phyloP scores from a whole-genome alignment of 306 rosid species.

The Prunus campanulata region DNA sequence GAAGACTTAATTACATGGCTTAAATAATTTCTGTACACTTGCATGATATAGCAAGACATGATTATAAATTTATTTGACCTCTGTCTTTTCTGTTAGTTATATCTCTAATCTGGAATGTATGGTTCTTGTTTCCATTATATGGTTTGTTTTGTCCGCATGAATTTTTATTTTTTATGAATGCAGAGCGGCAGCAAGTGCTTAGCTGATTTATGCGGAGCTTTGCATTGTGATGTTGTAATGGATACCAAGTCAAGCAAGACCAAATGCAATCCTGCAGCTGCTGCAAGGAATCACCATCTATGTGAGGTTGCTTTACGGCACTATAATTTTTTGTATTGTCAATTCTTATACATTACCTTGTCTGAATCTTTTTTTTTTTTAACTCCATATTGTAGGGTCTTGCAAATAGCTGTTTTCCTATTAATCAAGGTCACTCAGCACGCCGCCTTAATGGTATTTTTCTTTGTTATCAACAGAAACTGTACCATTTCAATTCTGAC shows the following conservation, averaged over 20 bases:
- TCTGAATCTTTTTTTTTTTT: constrained; percentile 9
- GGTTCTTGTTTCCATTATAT: background rate
- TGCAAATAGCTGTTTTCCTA: constrained; percentile 77
- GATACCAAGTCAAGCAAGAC: constrained; percentile 56
- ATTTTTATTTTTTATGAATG: constrained; percentile 20
- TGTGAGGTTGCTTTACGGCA: constrained; percentile 77
- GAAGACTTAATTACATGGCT: background rate
- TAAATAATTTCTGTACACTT: background rate
- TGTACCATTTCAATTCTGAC: constrained; percentile 8
- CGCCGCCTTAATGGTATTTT: constrained; percentile 76
- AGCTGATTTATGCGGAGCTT: constrained; percentile 94
- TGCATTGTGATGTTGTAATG: constrained; percentile 75
- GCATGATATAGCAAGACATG: background rate
- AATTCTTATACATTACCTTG: background rate
- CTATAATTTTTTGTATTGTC: constrained; percentile 1
- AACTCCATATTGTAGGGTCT: constrained; percentile 51
- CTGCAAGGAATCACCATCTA: constrained; percentile 74
- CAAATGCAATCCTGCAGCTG: constrained; percentile 83
- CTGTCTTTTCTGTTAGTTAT: background rate
- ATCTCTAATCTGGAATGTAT: background rate
- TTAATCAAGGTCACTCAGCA: constrained; percentile 63
- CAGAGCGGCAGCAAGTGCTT: constrained; percentile 81
- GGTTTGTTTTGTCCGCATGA: background rate
- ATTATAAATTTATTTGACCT: background rate
- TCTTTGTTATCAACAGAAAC: constrained; percentile 12